Evolutionary conservation across 192 early-diverging fungal genomes (phyloP).

Genomic region (Funneliformis mosseae): DNA sequence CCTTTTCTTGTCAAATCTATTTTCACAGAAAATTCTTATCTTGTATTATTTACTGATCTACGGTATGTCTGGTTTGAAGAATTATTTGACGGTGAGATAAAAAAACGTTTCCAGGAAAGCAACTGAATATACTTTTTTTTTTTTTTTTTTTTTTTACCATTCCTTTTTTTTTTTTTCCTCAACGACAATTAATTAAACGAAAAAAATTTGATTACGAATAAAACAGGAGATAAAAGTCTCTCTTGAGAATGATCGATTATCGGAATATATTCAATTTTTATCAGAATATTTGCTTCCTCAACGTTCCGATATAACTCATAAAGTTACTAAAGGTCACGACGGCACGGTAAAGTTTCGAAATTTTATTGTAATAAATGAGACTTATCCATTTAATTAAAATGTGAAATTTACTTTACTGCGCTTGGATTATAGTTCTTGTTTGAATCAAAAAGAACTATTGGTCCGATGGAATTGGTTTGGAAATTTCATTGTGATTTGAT

Average conservation of each 20-base stretch:
- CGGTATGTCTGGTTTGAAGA: conserved; percentile 29
- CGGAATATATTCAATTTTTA: conserved; percentile 6
- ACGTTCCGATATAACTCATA: conserved; percentile 8
- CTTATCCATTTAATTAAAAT: neutral
- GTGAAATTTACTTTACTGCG: neutral
- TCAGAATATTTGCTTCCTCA: conserved; percentile 16
- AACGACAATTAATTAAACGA: neutral
- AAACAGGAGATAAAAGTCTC: conserved; percentile 13
- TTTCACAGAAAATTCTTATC: conserved; percentile 2
- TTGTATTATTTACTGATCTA: conserved; percentile 16
- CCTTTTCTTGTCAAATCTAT: conserved; percentile 23
- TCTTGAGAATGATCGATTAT: conserved; percentile 2
- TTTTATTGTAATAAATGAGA: neutral
- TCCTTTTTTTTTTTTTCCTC: no score
- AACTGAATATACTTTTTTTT: neutral
- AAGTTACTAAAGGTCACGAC: neutral
- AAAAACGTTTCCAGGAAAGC: conserved; percentile 20
- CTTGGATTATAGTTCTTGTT: neutral
- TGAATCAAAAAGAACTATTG: conserved; percentile 14
- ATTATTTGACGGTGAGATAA: conserved; percentile 21
- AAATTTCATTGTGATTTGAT: conserved; percentile 21
- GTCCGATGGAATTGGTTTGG: conserved; percentile 14
- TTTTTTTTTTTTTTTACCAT: neutral
- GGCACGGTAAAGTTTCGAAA: neutral
- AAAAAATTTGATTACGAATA: neutral